A percentile compares a stretch with the other conserved stretches of the same genome.
Conservation (phyloP, 139 green algal species). For the Closterium sp. region DNA sequence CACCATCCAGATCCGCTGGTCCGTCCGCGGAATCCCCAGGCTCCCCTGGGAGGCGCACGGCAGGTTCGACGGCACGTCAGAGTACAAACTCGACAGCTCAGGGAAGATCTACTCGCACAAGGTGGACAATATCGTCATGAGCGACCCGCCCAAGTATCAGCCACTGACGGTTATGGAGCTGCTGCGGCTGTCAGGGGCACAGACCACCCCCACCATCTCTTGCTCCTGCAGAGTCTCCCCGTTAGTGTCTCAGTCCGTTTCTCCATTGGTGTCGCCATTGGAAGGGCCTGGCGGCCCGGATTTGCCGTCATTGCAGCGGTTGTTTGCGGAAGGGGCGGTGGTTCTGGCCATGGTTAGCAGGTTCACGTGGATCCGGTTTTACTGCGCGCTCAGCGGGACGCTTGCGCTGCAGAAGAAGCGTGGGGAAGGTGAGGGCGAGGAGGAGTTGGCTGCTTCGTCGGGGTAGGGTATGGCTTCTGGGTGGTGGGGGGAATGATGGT, state of each 20-base stretch:
- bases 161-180: slow-evolving; percentile 49
- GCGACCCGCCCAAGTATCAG: slow-evolving; percentile 58
- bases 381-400: slow-evolving; percentile 83
- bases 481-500: slow-evolving; percentile 79
- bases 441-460: slow-evolving; percentile 87
- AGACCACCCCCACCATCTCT: slow-evolving; percentile 21
- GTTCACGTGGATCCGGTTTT: slow-evolving; percentile 75
- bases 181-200: slow-evolving; percentile 41
- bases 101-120: slow-evolving; percentile 88
- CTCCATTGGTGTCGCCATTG: slow-evolving; percentile 79
- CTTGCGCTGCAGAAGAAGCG: slow-evolving; percentile 80
- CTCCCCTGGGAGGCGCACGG: slow-evolving; percentile 77
- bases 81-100: slow-evolving; percentile 83
- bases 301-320: slow-evolving; percentile 60
- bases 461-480: slow-evolving; percentile 77
- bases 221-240: background rate
- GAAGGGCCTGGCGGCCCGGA: slow-evolving; percentile 87
- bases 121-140: slow-evolving; percentile 79
- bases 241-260: slow-evolving; percentile 74
- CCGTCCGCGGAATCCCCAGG: slow-evolving; percentile 77
- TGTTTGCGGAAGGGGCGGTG: background rate
- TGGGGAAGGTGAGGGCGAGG: slow-evolving; percentile 80
- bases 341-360: slow-evolving; percentile 24
- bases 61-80: slow-evolving; percentile 86
- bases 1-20: slow-evolving; percentile 85